Base-by-base conservation (phyloP, 371 early-diverging fungal species). In the Mucor saturninus region DNA sequence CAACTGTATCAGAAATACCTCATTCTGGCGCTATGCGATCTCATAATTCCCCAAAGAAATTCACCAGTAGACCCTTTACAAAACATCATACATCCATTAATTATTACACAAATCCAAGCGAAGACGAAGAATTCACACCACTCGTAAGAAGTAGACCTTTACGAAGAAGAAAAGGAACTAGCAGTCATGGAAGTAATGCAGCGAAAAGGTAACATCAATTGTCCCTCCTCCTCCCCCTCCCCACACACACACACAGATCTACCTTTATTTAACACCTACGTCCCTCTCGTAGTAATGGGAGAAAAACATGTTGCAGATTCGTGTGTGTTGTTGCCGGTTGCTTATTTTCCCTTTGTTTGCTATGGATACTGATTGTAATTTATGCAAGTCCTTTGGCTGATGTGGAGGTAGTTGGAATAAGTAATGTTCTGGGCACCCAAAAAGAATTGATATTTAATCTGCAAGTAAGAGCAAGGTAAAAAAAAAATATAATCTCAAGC, bases 381-480 rank as follows among this genome's bases (percentile, higher is more conserved):
- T 53, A 50, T 15, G 70, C 76, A 13, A 54, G 58, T 26, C 80
- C 80, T n/a, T 56, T 80, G 6, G 42, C 46, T 21, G 62, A 71
- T 2, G 68, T 80, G 10, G 70, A 77, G 53, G 75, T 72, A 3
- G 62, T 76, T 11, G 72, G 67, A 1, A 75, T 89, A n/a, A 68
- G 80, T 13, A 86, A 87, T 65, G 86, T 89, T 0, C 67, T 89
- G 50, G 87, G 88, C 8, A 80, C 86, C 13, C 85, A 86, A 56
- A 86, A 84, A 59, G 83, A 84, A 60, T 65, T 86, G 13, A 74
- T 86, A 32, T 86, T 86, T 43, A 79, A 84, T 55, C 56, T 86
- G 49, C 81, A 85, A 56, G 71, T 84, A 31, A 69, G 66, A 60
- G 45, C 57, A 21, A 56, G 46, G 57, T 56, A 15, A 40, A 15